phyloP scores from a whole-genome alignment of 345 rosid species.

The Linum lewisii region DNA sequence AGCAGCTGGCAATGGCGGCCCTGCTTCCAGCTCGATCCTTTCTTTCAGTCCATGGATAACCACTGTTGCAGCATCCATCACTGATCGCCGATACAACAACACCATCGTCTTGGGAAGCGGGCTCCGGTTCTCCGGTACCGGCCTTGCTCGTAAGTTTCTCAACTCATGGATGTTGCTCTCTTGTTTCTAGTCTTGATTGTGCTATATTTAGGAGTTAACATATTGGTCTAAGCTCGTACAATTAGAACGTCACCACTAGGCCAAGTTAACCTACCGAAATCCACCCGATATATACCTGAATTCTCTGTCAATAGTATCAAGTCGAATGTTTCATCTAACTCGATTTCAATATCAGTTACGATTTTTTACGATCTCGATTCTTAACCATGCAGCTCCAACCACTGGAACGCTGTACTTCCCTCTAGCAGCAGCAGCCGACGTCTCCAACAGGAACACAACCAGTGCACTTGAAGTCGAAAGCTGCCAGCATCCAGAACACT shows the following conservation, averaged over 20 bases:
- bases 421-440: constrained; percentile 39
- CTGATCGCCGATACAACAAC: constrained; percentile 32
- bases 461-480: constrained; percentile 23
- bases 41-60: constrained; percentile 49
- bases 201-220: too few relatives aligned
- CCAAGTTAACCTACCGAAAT: too few relatives aligned
- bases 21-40: constrained; percentile 35
- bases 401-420: constrained; percentile 18
- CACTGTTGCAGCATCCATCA: constrained; percentile 35
- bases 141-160: constrained; percentile 31
- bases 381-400: constrained; percentile 32
- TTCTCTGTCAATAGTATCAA: too few relatives aligned
- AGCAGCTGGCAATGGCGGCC: constrained; percentile 46
- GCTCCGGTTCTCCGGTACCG: constrained; percentile 26
- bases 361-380: too few relatives aligned
- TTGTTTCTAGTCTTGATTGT: too few relatives aligned
- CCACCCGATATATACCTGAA: too few relatives aligned
- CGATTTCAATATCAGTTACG: too few relatives aligned
- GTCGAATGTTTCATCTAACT: too few relatives aligned
- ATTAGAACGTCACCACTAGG: too few relatives aligned
- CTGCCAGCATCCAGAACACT: constrained; percentile 30
- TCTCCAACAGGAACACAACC: constrained; percentile 21
- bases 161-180: background rate
- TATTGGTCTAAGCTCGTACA: too few relatives aligned
- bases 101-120: constrained; percentile 28